Percentiles rank a stretch among this genome's conserved stretches.
phyloP scores from a whole-genome alignment of 345 rosid genomes.

The Erucastrum elatum region DNA sequence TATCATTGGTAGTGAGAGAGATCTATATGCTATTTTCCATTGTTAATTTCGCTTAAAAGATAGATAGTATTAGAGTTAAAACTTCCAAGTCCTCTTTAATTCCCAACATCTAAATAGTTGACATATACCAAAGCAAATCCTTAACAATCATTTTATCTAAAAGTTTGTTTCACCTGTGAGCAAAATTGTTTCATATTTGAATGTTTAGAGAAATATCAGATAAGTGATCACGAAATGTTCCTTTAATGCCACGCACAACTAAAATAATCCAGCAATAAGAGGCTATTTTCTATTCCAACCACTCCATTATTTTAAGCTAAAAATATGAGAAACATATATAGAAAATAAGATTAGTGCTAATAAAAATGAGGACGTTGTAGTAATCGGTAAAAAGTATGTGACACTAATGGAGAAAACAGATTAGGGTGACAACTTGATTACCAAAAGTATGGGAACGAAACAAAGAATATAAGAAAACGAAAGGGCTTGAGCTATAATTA shows the following conservation, averaged over 20 bases:
- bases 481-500: not conserved
- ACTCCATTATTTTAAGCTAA: not conserved
- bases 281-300: not conserved
- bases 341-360: not conserved
- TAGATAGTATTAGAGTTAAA: not conserved
- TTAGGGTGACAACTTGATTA: not conserved
- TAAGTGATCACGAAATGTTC: not conserved
- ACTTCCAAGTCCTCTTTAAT: not conserved
- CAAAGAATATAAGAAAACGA: not conserved
- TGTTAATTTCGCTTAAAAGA: not conserved
- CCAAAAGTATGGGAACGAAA: conserved; percentile 6
- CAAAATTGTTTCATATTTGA: not conserved
- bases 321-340: not conserved
- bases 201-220: not conserved
- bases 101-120: not conserved
- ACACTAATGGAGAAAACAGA: not conserved
- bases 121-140: not conserved
- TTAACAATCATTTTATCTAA: not conserved
- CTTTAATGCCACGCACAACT: not conserved
- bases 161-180: not conserved
- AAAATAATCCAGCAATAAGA: not conserved
- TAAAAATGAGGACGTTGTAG: not conserved
- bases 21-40: not conserved
- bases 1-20: not conserved
- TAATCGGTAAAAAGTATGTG: not conserved